phyloP scores from a whole-genome alignment of 139 green algal genomes.

The Micractinium conductrix region DNA sequence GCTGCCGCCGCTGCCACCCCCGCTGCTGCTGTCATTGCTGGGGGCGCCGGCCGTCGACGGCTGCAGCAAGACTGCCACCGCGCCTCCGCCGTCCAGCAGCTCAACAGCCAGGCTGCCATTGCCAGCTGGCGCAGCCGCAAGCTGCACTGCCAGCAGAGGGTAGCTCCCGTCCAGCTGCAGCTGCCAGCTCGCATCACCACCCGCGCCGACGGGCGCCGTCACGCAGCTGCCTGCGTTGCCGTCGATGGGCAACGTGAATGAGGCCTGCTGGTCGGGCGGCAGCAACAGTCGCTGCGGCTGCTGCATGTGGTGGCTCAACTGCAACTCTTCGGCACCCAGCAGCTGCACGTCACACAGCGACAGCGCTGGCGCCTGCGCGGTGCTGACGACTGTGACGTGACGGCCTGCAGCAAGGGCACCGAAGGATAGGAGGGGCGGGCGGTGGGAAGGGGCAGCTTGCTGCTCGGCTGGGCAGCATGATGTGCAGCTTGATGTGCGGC shows the following conservation, averaged over 20 bases:
- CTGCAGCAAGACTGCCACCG: background rate
- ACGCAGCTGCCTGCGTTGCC: conserved; percentile 23
- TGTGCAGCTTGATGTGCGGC: no score
- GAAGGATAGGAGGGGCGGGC: no score
- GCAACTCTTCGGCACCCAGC: conserved; percentile 24
- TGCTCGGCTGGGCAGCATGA: no score
- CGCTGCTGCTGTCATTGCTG: background rate
- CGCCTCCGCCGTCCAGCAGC: conserved; percentile 16
- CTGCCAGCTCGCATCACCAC: conserved; percentile 6
- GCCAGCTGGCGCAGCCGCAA: background rate
- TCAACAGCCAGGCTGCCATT: background rate
- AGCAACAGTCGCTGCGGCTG: background rate
- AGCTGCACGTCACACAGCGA: conserved; percentile 33
- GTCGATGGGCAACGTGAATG: conserved; percentile 20
- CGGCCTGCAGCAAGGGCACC: background rate
- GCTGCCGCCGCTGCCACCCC: background rate
- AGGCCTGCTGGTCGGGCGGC: background rate
- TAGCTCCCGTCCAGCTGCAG: conserved; percentile 28
- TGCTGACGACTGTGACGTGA: background rate
- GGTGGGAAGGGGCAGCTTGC: no score
- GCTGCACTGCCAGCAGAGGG: background rate
- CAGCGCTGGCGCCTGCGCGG: background rate
- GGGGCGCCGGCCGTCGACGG: background rate
- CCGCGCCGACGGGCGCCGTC: background rate
- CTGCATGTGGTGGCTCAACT: background rate